Evolutionary conservation across 202 grass and related monocot species (phyloP).

Genomic region (Dendrocalamus latiflorus): DNA sequence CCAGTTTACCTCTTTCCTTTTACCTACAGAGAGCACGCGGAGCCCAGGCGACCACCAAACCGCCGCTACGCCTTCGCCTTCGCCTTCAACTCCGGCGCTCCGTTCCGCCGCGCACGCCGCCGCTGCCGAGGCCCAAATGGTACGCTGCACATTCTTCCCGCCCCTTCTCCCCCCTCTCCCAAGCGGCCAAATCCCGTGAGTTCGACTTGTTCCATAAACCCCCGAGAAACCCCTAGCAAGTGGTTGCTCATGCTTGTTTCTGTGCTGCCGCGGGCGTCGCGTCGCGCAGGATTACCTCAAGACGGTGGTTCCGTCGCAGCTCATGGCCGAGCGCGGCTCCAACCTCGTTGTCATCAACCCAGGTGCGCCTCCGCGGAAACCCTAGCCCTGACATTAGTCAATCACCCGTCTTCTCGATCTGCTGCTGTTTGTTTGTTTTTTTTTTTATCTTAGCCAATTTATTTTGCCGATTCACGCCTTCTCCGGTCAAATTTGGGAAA

Average conservation of each 20-base stretch:
- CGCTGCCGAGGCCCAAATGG: not conserved
- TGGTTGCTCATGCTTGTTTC: conserved; percentile 1
- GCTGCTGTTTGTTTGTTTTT: not conserved
- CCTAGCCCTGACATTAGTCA: not conserved
- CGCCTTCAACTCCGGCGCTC: not conserved
- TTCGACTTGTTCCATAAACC: not conserved
- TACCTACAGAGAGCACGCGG: too few relatives aligned
- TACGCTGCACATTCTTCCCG: not conserved
- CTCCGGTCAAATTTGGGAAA: not conserved
- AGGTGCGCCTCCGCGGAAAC: conserved; percentile 36
- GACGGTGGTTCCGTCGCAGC: conserved; percentile 84
- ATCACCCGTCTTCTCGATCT: not conserved
- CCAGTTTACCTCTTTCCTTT: too few relatives aligned
- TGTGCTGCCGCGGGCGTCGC: not conserved
- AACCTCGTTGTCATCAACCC: conserved; percentile 97
- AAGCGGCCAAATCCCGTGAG: not conserved
- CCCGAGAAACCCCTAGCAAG: conserved; percentile 29
- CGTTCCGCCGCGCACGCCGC: not conserved
- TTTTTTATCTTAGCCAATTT: not conserved
- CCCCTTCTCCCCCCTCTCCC: too few relatives aligned
- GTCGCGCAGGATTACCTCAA: conserved; percentile 77
- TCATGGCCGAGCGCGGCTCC: conserved; percentile 76
- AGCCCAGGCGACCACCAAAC: too few relatives aligned
- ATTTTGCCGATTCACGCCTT: not conserved
- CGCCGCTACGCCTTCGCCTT: not conserved